phyloP scores from a whole-genome alignment of 139 green algal species.

The Chlorella sp. region DNA sequence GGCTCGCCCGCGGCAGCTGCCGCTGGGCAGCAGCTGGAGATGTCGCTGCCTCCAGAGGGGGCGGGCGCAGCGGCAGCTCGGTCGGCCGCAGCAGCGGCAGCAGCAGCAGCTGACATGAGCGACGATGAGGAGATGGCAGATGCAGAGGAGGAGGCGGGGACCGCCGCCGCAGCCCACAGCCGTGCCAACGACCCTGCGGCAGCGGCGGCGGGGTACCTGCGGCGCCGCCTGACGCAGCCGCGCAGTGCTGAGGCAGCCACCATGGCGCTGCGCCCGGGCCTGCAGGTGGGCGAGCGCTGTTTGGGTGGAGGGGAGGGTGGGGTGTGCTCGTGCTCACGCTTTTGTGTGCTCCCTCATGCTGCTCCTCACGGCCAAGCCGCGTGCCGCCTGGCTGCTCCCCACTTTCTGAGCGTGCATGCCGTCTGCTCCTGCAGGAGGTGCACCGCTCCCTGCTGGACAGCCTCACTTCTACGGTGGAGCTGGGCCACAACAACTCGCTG shows the following conservation, averaged over 20 bases:
- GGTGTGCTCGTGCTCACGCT: background rate
- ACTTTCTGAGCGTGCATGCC: too few species aligned
- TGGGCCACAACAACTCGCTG: conserved; percentile 43
- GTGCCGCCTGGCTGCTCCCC: background rate
- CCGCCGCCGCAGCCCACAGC: background rate
- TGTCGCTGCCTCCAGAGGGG: conserved; percentile 2
- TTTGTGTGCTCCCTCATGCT: too few species aligned
- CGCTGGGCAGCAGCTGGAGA: conserved; percentile 5
- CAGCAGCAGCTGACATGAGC: background rate
- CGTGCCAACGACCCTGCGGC: background rate
- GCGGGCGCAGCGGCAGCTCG: background rate
- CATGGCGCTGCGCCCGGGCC: conserved; percentile 8
- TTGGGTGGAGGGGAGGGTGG: background rate
- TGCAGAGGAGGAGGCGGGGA: background rate
- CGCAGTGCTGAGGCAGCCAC: background rate
- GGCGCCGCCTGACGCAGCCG: background rate
- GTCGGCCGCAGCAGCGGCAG: background rate
- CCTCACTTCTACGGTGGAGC: conserved; percentile 26
- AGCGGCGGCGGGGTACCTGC: background rate
- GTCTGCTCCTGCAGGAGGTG: conserved; percentile 1
- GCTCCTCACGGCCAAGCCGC: too few species aligned
- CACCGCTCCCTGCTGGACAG: background rate
- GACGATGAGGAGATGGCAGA: background rate
- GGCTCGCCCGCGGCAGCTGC: background rate
- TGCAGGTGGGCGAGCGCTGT: background rate